A percentile compares a stretch with the other conserved stretches of the same genome.
phyloP scores from a whole-genome alignment of 1,139 yeast genomes.

The Pichia sp. region DNA sequence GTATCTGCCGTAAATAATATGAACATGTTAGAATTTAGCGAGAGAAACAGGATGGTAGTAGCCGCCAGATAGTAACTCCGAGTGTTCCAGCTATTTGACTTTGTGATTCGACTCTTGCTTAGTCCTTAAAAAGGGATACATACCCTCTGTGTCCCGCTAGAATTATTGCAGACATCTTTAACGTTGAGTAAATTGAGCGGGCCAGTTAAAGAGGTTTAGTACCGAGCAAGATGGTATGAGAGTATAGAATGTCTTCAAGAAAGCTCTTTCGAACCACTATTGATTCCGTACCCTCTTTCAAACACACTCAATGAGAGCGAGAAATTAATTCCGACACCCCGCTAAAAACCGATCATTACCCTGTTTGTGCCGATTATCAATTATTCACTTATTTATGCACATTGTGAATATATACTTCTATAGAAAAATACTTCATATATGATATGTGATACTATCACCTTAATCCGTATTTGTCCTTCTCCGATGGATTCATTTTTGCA shows the following conservation, averaged over 20 bases:
- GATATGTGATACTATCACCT: not conserved
- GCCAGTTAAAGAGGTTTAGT: too few species aligned
- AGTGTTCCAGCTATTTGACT: too few species aligned
- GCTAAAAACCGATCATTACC: not conserved
- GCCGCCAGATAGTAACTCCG: not conserved
- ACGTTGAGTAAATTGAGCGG: too few species aligned
- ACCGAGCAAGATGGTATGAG: too few species aligned
- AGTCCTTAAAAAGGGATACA: slow-evolving; percentile 6
- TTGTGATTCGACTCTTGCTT: too few species aligned
- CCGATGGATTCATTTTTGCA: slow-evolving; percentile 43
- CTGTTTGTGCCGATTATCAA: not conserved
- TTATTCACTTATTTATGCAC: not conserved
- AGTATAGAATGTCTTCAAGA: too few species aligned
- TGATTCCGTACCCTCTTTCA: too few species aligned
- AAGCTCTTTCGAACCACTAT: not conserved
- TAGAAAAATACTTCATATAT: not conserved
- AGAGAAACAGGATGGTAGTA: not conserved
- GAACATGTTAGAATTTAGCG: not conserved
- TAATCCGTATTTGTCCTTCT: slow-evolving; percentile 40
- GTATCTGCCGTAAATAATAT: slow-evolving; percentile 32
- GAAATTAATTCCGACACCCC: too few species aligned
- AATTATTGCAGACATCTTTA: slow-evolving; percentile 1
- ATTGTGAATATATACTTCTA: not conserved
- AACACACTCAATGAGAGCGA: too few species aligned
- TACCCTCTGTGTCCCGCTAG: slow-evolving; percentile 32